Conservation (phyloP, 495 filamentous ascomycete genomes). For the Penicilliopsis zonata region DNA sequence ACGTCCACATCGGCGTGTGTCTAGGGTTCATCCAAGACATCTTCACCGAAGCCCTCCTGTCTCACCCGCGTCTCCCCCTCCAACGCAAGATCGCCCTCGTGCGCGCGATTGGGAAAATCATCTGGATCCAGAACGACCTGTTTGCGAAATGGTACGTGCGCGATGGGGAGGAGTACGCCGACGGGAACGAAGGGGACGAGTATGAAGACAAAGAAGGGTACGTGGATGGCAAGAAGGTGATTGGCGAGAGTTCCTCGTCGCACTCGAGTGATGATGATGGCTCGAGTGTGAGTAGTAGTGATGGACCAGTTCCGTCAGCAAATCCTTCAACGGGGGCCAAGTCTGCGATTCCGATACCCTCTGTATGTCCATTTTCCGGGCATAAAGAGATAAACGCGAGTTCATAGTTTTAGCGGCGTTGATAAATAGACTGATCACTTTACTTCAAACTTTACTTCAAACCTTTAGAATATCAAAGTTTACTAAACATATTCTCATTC, state of each 20-base stretch:
- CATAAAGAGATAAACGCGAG: too few relatives aligned
- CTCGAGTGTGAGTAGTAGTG: conserved; percentile 17
- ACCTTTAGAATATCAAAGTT: too few relatives aligned
- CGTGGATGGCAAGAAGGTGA: conserved; percentile 35
- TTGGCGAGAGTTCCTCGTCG: conserved; percentile 19
- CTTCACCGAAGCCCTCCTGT: conserved; percentile 61
- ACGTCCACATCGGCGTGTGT: conserved; percentile 57
- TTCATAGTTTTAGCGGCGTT: too few relatives aligned
- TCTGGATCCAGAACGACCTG: conserved; percentile 72
- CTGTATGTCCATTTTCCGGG: conserved; percentile 27
- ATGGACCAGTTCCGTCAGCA: conserved; percentile 13
- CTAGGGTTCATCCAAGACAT: conserved; percentile 63
- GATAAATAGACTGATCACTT: too few relatives aligned
- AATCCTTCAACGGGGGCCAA: too few relatives aligned
- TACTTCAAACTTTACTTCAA: too few relatives aligned
- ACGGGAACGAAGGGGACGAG: conserved; percentile 38
- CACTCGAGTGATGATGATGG: conserved; percentile 24
- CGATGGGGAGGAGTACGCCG: conserved; percentile 59
- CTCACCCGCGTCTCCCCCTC: conserved; percentile 49
- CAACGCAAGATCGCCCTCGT: conserved; percentile 55
- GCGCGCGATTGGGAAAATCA: conserved; percentile 48
- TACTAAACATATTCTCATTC: too few relatives aligned
- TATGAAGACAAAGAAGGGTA: conserved; percentile 58
- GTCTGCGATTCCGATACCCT: too few relatives aligned
- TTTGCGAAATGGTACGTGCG: conserved; percentile 65